These are phyloP conservation scores for Xylaria sp. DNA, from an alignment of 2,329 filamentous ascomycete species.

Conservation along the genomic window DNA sequence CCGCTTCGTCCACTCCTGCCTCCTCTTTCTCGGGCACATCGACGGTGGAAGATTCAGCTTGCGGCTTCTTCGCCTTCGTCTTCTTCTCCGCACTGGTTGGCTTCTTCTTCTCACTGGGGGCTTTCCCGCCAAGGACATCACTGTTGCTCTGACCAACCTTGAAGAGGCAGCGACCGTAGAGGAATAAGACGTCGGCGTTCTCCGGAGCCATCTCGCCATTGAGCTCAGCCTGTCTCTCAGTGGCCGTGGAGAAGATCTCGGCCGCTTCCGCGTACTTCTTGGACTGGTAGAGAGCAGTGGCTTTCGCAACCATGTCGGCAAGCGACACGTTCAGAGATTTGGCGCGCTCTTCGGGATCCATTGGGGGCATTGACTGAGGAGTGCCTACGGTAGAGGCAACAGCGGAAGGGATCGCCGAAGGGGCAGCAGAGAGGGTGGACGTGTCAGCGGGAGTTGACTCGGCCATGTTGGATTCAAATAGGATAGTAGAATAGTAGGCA, in stretches of 20 bases:
- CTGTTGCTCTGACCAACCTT: conserved; percentile 94
- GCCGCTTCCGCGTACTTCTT: conserved; percentile 89
- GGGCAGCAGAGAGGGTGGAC: conserved; percentile 45
- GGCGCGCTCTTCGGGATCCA: conserved; percentile 57
- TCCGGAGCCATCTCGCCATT: conserved; percentile 91
- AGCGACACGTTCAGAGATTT: conserved; percentile 72
- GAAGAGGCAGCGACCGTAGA: conserved; percentile 93
- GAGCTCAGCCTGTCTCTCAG: conserved; percentile 87
- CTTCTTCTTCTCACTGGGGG: conserved; percentile 66
- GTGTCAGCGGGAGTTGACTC: conserved; percentile 48
- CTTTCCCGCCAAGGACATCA: conserved; percentile 88
- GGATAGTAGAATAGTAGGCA: background rate
- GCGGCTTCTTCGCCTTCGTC: conserved; percentile 53
- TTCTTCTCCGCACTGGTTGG: conserved; percentile 54
- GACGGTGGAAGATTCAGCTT: conserved; percentile 54
- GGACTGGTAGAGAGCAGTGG: conserved; percentile 84
- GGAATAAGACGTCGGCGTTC: conserved; percentile 93
- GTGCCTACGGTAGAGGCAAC: conserved; percentile 45
- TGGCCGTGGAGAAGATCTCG: conserved; percentile 88
- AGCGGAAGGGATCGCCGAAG: conserved; percentile 47
- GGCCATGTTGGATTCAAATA: conserved; percentile 44
- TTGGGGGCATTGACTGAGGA: conserved; percentile 49
- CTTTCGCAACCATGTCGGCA: conserved; percentile 81
- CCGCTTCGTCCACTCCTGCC: conserved; percentile 55
- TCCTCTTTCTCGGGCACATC: conserved; percentile 53